Base-by-base conservation (phyloP, 2,329 filamentous ascomycete genomes). In the Calcarisporium arbuscula region DNA sequence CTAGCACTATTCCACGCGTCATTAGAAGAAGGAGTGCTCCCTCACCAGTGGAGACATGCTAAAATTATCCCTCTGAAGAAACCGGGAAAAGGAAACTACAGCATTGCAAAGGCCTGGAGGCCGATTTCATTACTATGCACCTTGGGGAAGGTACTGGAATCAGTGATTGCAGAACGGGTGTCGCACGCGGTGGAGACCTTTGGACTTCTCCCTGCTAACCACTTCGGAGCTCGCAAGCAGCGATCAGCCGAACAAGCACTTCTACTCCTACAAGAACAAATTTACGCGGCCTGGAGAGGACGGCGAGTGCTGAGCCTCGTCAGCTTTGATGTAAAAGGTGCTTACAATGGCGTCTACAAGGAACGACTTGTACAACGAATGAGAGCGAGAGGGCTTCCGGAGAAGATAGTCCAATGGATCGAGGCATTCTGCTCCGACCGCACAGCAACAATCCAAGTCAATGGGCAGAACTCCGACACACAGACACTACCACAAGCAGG, bases 311-410 rank as follows among this genome's bases (percentile, higher is more conserved):
- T 61, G 5, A 58, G 52, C 32, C 44, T 62, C 8, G 44, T 60
- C 30, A 58, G 51, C 35, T 64, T 64, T 32, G 53, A 64, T 43
- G 46, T 65, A 3, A 63, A 64, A 40, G 57, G 58, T 15, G 60
- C 56, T 32, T 64, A 60, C 36, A 64, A 65, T 30, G 47, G 60
- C 12, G 56, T 65, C 11, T 58, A 42, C 18, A 60, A 58, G 36
- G 49, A 58, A 28, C 36, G 53, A 43, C 36, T 50, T 6, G 16
- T 49, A 17, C 28, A 46, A 28, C 41, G 43, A 30, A 31, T 50
- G 18, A 30, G 20, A 21, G 46, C 40, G 11, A 29, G 52, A 34
- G 42, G 45, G 5, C 47, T 55, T n/a, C 49, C 42, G 5, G 17
- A 34, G 14, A 27, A 22, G 2, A 30, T 47, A 14, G 20, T 45